Evolutionary conservation across 176 grass and related monocot species (phyloP), one percentile per base, ranked within the genome.

Genomic region (Ensete ventricosum): DNA sequence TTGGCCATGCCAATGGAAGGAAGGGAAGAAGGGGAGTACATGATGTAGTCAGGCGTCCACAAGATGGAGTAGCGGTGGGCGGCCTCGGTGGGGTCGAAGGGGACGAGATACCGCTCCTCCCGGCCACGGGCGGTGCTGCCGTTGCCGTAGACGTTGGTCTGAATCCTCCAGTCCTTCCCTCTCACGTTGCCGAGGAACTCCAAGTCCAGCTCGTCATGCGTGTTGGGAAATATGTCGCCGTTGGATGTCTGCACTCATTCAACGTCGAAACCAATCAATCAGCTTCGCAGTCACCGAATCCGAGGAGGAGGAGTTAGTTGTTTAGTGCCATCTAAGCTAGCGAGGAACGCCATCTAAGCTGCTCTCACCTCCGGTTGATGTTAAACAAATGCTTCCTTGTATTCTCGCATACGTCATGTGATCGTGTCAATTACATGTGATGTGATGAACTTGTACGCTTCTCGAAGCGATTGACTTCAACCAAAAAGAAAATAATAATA

Each of bases 141-240:
- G 54, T 96, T 96, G 62, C 92, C 92, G 74, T 96, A 96, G 53
- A 96, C 53, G 64, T 96, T 96, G 43, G 92, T 96, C 82, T 96
- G 92, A 0, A 92, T 52, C 65, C 76, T 83, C 92, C 92, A 96
- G n/a, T 75, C 84, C 66, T 87, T 85, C 10, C 89, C 92, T 3
- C 58, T 86, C 1, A 82, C 74, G 74, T 89, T 91, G 72, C 89
- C 92, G 62, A 96, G 70, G 60, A 96, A 81, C 89, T 96, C 92
- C 19, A 92, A 92, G 75, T 96, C 92, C 69, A 96, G 67, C 78
- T 92, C 92, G 76, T 96, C 89, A 75, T 96, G 92, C 54, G 82
- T 90, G 52, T 65, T 72, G 5, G 84, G 82, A 68, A 84, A 89
- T 20, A 85, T 78, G 57, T 92, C 89, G 25, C 69, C 85, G 52